phyloP scores from a whole-genome alignment of 2,329 filamentous ascomycete genomes.

The Fusarium sarcochroum region DNA sequence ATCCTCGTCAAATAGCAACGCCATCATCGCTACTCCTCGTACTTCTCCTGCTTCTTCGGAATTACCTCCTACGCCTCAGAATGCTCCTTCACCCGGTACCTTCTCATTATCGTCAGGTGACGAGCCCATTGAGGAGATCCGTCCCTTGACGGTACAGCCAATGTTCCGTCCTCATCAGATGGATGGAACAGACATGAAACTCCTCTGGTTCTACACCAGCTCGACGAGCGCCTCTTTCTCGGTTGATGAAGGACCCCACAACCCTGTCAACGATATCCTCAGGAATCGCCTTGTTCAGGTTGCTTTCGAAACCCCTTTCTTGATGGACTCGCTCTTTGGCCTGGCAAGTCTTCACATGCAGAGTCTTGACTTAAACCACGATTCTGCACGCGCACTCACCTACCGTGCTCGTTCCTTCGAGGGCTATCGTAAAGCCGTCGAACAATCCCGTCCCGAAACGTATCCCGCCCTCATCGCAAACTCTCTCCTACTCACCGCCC shows the following conservation, averaged over 20 bases:
- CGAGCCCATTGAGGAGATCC: slow-evolving; percentile 17
- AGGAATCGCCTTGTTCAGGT: slow-evolving; percentile 63
- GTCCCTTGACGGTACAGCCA: slow-evolving; percentile 43
- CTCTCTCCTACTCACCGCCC: slow-evolving; percentile 65
- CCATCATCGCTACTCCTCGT: slow-evolving; percentile 6
- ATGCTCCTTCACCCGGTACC: slow-evolving; percentile 16
- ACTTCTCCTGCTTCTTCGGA: slow-evolving; percentile 5
- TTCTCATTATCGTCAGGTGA: slow-evolving; percentile 28
- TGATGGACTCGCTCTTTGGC: slow-evolving; percentile 69
- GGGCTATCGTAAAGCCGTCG: slow-evolving; percentile 67
- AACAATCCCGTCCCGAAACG: slow-evolving; percentile 59
- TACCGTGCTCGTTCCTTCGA: slow-evolving; percentile 66
- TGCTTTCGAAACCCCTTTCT: slow-evolving; percentile 66
- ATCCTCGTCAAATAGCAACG: slow-evolving; percentile 8
- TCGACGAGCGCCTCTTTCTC: slow-evolving; percentile 63
- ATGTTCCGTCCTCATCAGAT: slow-evolving; percentile 52
- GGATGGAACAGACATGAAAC: slow-evolving; percentile 63
- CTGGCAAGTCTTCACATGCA: slow-evolving; percentile 66
- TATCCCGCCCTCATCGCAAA: slow-evolving; percentile 66
- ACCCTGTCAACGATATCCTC: slow-evolving; percentile 60
- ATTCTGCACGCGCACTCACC: slow-evolving; percentile 55
- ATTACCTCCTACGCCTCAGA: neutral
- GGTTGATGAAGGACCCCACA: slow-evolving; percentile 53
- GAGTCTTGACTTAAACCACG: slow-evolving; percentile 56
- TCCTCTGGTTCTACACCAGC: slow-evolving; percentile 69